Evolutionary conservation across 139 green algal genomes (phyloP), one percentile per base, ranked within the genome.

Genomic region (Pleodorina starrii): DNA sequence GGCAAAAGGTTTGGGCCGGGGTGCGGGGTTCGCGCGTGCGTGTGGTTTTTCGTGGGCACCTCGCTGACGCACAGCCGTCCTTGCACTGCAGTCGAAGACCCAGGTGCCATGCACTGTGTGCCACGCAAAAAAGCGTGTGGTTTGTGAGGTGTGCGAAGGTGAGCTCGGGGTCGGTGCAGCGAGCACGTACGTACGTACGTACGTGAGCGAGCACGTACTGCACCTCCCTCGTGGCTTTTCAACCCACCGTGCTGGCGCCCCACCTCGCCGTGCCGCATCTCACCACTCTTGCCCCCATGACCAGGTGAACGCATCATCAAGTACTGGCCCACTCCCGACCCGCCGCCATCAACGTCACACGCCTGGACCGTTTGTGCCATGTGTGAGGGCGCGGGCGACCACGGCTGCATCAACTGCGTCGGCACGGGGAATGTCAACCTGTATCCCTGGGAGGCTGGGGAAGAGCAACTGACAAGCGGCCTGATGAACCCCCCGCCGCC

Each of bases 341-440:
- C 83, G 3, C 68, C 60, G 21, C 66, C 83, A 0, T 36, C 36
- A 21, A 32, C 77, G 14, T 25, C 23, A 29, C 75, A 75, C 73
- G 17, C 38, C 11, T 90, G 68, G 36, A 92, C 84, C 54, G 93
- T 90, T 17, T 95, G 93, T 32, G 48, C 87, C 29, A 92, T 95
- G 93, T 95, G 93, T 59, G 81, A 88, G 19, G 91, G 90, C n/a
- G 68, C 23, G 1, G 93, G 93, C 9, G 85, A 92, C 73, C 93
- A 95, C 85, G 38, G 50, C 5, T 95, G 93, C 74, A 76, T 92
- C 32, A 95, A 95, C 80, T 95, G 93, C 74, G 32, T 90, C 12
- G 90, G 90, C 11, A 82, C 84, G 0, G 90, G 90, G 21, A 76
- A 35, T 68, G 59, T 87, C 12, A 36, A 66, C 80, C 54, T 42